Conservation (phyloP, 2,329 filamentous ascomycete genomes). For the Aspergillus felis region DNA sequence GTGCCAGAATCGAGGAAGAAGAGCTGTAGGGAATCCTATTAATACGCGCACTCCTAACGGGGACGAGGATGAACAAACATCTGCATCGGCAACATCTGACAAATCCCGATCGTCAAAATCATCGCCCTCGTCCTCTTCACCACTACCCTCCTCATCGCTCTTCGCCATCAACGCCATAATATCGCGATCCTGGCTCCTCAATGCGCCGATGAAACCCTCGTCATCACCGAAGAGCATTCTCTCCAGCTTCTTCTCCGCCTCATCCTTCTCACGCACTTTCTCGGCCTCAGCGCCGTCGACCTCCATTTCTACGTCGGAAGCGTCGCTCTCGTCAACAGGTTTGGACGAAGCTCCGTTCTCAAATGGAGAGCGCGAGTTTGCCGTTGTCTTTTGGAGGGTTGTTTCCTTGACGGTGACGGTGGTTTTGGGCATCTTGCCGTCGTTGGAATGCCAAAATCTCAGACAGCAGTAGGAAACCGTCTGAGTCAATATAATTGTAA, state of each 20-base stretch:
- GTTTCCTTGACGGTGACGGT: slow-evolving; percentile 27
- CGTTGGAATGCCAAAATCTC: neutral
- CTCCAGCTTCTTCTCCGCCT: slow-evolving; percentile 80
- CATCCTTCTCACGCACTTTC: slow-evolving; percentile 63
- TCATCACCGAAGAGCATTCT: slow-evolving; percentile 83
- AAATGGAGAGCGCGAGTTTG: slow-evolving; percentile 19
- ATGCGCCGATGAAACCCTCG: slow-evolving; percentile 70
- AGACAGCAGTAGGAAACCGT: neutral
- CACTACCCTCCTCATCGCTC: slow-evolving; percentile 25
- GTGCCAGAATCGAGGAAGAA: slow-evolving; percentile 76
- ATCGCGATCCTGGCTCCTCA: slow-evolving; percentile 54
- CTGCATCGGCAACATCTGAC: slow-evolving; percentile 69
- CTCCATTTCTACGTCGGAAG: slow-evolving; percentile 25
- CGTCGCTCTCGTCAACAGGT: slow-evolving; percentile 16
- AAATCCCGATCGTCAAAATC: slow-evolving; percentile 49
- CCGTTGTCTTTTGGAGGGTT: slow-evolving; percentile 20
- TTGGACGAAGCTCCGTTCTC: slow-evolving; percentile 17
- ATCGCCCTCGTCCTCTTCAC: slow-evolving; percentile 35
- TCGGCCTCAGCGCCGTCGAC: slow-evolving; percentile 20
- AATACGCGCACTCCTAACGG: slow-evolving; percentile 1
- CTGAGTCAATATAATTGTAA: neutral
- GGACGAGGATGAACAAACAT: slow-evolving; percentile 45
- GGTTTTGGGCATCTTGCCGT: slow-evolving; percentile 23
- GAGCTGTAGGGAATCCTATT: slow-evolving; percentile 44
- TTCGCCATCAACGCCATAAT: slow-evolving; percentile 35